Base-by-base conservation (phyloP, 2,329 filamentous ascomycete genomes). In the Aphanoascus verrucosus region DNA sequence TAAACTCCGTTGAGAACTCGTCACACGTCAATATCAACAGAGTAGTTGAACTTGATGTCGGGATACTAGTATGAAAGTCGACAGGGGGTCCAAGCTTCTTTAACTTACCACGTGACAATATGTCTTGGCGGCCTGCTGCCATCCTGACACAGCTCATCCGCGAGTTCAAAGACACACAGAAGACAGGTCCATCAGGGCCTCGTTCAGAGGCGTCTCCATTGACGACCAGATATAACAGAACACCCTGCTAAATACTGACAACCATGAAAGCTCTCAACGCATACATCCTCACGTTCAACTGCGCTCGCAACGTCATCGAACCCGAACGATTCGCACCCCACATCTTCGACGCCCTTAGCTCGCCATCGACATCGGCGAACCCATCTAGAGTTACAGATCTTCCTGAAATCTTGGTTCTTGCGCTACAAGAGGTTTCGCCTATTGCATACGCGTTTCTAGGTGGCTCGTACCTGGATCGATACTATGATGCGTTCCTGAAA, bases 281-380 rank as follows among this genome's bases (percentile, higher is more conserved):
- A 53, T 84, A 94, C 63, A 78, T 94, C 58, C 70, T 95, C 52
- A 94, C 90, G 9, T 95, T 93, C 74, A 97, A 97, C 67, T 94
- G 88, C 64, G 91, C 79, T 32, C 86, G 87, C 60, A 77, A 77
- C 52, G 70, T 82, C 7, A 81, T 95, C 63, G 77, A 90, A 60
- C 74, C 82, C 19, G 74, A 82, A 37, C 75, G 81, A 49, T 88
- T 96, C 62, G 83, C 86, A 12, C 72, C 78, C 9, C 83, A 89
- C 63, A 73, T 95, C 59, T 81, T 85, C 65, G 69, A 76, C 50
- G 75, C 72, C 35, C 77, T 93, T 4, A 17, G 28, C 63, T 67
- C 19, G 55, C 60, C 48, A 64, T 82, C 23, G 23, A 7, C 58
- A 78, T 77, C 47, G 12, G 48, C 14, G 6, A 76, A 17, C 38